Evolutionary conservation across 805 yeast genomes (phyloP).

Genomic region (Candida incommunis): DNA sequence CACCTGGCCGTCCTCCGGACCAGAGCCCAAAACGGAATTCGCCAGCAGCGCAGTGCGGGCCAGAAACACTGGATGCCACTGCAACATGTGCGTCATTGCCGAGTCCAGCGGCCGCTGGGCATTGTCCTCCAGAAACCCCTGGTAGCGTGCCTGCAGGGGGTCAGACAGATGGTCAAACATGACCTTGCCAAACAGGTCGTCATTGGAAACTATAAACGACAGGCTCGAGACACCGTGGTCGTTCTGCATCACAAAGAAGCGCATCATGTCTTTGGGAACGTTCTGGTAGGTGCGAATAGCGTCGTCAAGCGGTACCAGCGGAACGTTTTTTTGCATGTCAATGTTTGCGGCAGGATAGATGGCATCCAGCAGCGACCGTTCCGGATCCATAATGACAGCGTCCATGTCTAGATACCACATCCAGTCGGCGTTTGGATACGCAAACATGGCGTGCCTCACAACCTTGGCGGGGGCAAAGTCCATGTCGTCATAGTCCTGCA

Average conservation of each 20-base stretch:
- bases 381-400: slow-evolving; percentile 52
- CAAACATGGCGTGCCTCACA: slow-evolving; percentile 53
- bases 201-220: slow-evolving; percentile 53
- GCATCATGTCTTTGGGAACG: slow-evolving; percentile 37
- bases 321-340: slow-evolving; percentile 47
- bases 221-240: slow-evolving; percentile 42
- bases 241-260: slow-evolving; percentile 53
- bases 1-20: slow-evolving; percentile 16
- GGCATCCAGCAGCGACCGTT: slow-evolving; percentile 44
- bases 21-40: slow-evolving; percentile 30
- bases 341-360: slow-evolving; percentile 42
- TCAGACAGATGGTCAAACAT: slow-evolving; percentile 64
- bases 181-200: slow-evolving; percentile 39
- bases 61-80: slow-evolving; percentile 77
- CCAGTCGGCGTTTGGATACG: slow-evolving; percentile 73
- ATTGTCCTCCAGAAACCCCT: slow-evolving; percentile 37
- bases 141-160: slow-evolving; percentile 47
- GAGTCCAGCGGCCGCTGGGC: slow-evolving; percentile 6
- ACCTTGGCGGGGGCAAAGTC: slow-evolving; percentile 15
- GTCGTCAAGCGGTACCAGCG: slow-evolving; percentile 54
- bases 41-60: slow-evolving; percentile 56
- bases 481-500: slow-evolving; percentile 49
- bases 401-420: slow-evolving; percentile 72
- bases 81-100: slow-evolving; percentile 61
- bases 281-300: slow-evolving; percentile 54